phyloP scores from a whole-genome alignment of 805 yeast species.

The Priceomyces medius region DNA sequence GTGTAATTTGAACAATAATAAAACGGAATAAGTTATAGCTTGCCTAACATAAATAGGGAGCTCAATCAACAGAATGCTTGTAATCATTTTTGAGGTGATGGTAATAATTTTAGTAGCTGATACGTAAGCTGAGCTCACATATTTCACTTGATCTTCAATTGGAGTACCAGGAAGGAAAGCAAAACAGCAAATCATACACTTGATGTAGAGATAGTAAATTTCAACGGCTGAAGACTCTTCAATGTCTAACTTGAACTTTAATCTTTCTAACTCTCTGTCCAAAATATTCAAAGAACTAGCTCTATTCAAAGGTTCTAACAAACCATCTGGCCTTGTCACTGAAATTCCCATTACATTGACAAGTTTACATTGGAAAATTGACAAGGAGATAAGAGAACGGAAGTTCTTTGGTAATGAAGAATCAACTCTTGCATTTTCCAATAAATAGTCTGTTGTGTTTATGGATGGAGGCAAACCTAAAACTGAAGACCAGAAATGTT shows the following conservation, averaged over 20 bases:
- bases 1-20: slow-evolving; percentile 77
- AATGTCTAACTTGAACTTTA: slow-evolving; percentile 64
- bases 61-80: slow-evolving; percentile 64
- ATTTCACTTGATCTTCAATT: slow-evolving; percentile 79
- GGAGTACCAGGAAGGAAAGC: slow-evolving; percentile 91
- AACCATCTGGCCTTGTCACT: slow-evolving; percentile 83
- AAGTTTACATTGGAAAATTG: slow-evolving; percentile 81
- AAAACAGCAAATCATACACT: slow-evolving; percentile 80
- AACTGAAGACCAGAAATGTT: slow-evolving; percentile 87
- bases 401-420: slow-evolving; percentile 63
- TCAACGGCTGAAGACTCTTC: slow-evolving; percentile 68
- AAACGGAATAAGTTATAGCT: slow-evolving; percentile 77
- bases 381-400: slow-evolving; percentile 66
- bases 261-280: slow-evolving; percentile 73
- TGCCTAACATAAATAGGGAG: slow-evolving; percentile 85
- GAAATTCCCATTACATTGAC: slow-evolving; percentile 85
- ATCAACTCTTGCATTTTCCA: slow-evolving; percentile 77
- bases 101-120: slow-evolving; percentile 82
- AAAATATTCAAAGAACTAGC: slow-evolving; percentile 76
- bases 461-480: slow-evolving; percentile 86
- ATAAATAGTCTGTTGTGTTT: slow-evolving; percentile 71
- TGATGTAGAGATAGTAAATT: slow-evolving; percentile 73
- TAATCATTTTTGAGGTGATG: slow-evolving; percentile 64
- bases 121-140: slow-evolving; percentile 77
- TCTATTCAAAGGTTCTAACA: slow-evolving; percentile 78